These are phyloP conservation scores for Hemileccinum rubropunctum DNA, from an alignment of 768 basidiomycete genomes.

Conservation along the genomic window DNA sequence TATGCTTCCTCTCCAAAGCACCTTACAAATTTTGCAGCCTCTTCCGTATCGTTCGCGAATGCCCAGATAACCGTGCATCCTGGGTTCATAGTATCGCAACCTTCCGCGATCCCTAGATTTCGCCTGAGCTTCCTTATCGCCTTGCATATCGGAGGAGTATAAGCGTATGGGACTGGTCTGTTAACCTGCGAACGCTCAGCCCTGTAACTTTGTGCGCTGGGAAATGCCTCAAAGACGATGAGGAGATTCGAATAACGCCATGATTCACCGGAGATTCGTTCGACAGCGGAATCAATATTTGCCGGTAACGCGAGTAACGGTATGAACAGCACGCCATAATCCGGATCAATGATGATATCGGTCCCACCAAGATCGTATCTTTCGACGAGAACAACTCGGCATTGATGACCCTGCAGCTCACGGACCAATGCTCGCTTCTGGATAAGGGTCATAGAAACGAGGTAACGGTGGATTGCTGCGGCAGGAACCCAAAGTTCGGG, in stretches of 20 bases:
- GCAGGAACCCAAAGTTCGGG: conserved; percentile 34
- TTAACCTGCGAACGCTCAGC: conserved; percentile 5
- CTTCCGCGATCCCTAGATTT: conserved; percentile 60
- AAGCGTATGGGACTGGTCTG: conserved; percentile 38
- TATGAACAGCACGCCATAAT: conserved; percentile 53
- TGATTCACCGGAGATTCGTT: conserved; percentile 51
- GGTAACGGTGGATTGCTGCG: conserved; percentile 52
- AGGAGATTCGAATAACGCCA: conserved; percentile 58
- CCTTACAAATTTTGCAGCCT: conserved; percentile 56
- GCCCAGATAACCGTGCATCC: conserved; percentile 48
- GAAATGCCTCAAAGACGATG: conserved; percentile 68
- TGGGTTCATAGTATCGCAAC: conserved; percentile 47
- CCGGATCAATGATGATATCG: conserved; percentile 67
- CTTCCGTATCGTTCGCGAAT: conserved; percentile 58
- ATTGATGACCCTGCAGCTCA: conserved; percentile 42
- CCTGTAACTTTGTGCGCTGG: conserved; percentile 40
- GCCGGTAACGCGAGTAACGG: conserved; percentile 48
- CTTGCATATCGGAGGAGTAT: conserved; percentile 65
- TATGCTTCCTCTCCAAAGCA: conserved; percentile 60
- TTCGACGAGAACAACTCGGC: conserved; percentile 59
- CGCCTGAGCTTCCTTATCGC: conserved; percentile 67
- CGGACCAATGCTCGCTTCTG: conserved; percentile 65
- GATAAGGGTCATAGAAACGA: conserved; percentile 65
- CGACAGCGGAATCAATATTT: conserved; percentile 42
- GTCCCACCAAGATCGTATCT: conserved; percentile 56